Conservation (phyloP, 208 protist species). For the Crithidia sp. region DNA sequence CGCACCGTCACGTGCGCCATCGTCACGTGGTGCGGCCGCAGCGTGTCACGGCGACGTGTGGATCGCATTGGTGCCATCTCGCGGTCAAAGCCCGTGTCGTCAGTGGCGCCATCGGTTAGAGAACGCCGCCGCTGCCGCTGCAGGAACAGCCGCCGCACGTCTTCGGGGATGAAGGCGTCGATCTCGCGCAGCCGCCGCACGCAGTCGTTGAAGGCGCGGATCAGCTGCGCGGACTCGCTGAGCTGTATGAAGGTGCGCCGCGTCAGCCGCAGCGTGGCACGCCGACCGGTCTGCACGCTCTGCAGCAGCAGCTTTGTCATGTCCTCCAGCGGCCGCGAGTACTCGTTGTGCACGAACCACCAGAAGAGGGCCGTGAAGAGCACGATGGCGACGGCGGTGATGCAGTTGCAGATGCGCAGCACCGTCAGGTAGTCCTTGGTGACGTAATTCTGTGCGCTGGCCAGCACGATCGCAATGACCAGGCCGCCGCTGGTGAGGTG, state of each 20-base stretch:
- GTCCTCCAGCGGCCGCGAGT: not conserved
- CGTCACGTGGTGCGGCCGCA: not conserved
- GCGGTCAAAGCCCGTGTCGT: not conserved
- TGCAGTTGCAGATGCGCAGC: not conserved
- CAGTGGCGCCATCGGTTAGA: not conserved
- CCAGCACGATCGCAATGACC: too few species aligned
- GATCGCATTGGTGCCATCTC: not conserved
- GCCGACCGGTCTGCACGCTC: not conserved
- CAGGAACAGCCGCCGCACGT: not conserved
- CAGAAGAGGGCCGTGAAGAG: not conserved
- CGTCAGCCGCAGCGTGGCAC: not conserved
- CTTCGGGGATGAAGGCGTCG: slow-evolving; percentile 8
- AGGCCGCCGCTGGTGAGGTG: too few species aligned
- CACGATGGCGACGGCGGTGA: not conserved
- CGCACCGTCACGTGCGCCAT: not conserved
- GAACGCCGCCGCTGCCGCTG: slow-evolving; percentile 1
- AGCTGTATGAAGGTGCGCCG: slow-evolving; percentile 4
- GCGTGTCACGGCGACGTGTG: not conserved
- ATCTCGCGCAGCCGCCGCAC: slow-evolving; percentile 9
- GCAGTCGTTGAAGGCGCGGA: slow-evolving; percentile 11
- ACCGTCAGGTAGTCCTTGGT: too few species aligned
- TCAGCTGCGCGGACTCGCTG: slow-evolving; percentile 10
- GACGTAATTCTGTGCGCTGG: too few species aligned
- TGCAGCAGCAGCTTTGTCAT: not conserved
- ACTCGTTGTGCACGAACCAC: not conserved